These are phyloP conservation scores for Sugiyamaella marilandica DNA, from an alignment of 805 yeast genomes.

Conservation along the genomic window DNA sequence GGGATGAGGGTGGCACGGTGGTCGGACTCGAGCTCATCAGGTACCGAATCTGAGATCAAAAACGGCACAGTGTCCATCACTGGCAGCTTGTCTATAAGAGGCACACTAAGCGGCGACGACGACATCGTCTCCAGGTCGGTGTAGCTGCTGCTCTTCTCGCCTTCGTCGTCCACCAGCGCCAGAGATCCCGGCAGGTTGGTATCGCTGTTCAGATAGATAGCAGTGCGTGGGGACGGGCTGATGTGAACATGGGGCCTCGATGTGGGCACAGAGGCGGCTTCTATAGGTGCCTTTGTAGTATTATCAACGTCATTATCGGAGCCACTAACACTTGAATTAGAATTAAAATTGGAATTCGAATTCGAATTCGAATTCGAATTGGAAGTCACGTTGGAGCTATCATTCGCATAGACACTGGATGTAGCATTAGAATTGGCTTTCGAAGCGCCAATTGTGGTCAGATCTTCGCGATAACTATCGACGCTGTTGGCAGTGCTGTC, in stretches of 20 bases:
- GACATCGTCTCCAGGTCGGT: conserved; percentile 1
- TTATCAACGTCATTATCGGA: neutral
- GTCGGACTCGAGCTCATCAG: neutral
- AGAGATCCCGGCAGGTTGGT: conserved; percentile 5
- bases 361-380: no score
- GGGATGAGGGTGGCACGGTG: conserved; percentile 12
- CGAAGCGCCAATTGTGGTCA: no score
- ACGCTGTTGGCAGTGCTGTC: neutral
- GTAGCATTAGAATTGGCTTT: no score
- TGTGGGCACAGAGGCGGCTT: no score
- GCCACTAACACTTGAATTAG: neutral
- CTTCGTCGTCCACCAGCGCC: conserved; percentile 3
- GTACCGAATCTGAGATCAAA: neutral
- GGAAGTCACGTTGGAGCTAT: neutral
- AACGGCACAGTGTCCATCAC: neutral
- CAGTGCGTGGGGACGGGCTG: conserved; percentile 12
- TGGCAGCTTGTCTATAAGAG: neutral
- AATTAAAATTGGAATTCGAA: neutral
- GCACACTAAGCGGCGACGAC: neutral
- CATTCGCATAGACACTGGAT: no score
- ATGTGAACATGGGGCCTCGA: neutral
- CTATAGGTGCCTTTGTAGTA: no score
- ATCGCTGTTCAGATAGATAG: conserved; percentile 14
- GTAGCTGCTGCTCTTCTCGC: neutral
- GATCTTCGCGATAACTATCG: neutral